Percentiles rank a stretch among this genome's conserved stretches.
These are phyloP conservation scores for Podaxis rugospora DNA, from an alignment of 768 basidiomycete species.

Conservation along the genomic window DNA sequence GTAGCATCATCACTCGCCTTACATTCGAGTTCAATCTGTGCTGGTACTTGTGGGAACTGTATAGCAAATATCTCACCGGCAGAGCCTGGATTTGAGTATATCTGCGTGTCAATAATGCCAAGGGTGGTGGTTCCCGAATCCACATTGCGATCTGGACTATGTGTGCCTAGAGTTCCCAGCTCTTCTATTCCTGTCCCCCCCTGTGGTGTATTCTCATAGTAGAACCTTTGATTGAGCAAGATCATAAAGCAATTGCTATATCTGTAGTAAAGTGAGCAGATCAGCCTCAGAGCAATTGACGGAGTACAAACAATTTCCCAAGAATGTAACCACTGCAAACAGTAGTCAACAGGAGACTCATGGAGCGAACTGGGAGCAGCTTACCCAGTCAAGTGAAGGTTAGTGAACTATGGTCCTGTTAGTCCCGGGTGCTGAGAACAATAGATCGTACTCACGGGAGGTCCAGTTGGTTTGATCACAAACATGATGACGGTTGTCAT, in stretches of 20 bases:
- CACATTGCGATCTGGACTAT: not conserved
- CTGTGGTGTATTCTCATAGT: not conserved
- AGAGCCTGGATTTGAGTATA: not conserved
- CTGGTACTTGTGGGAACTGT: not conserved
- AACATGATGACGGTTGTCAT: not conserved
- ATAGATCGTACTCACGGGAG: conserved; percentile 2
- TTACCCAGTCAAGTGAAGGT: not conserved
- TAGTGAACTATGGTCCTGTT: not conserved
- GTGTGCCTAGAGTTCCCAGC: not conserved
- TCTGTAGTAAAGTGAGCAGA: not conserved
- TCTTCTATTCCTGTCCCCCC: not conserved
- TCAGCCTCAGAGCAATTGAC: not conserved
- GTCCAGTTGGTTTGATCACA: not conserved
- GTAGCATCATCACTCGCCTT: not conserved
- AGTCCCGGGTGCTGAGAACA: not conserved
- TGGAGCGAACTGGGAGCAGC: not conserved
- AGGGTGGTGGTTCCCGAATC: not conserved
- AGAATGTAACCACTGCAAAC: not conserved
- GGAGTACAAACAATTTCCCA: not conserved
- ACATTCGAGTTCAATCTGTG: not conserved
- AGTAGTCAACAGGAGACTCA: too few species aligned
- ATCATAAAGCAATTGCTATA: conserved; percentile 11
- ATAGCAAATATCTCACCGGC: not conserved
- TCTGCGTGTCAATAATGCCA: too few species aligned
- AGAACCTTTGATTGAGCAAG: conserved; percentile 4